phyloP scores from a whole-genome alignment of 1,284 basidiomycete genomes.

The Boletus calvinii region DNA sequence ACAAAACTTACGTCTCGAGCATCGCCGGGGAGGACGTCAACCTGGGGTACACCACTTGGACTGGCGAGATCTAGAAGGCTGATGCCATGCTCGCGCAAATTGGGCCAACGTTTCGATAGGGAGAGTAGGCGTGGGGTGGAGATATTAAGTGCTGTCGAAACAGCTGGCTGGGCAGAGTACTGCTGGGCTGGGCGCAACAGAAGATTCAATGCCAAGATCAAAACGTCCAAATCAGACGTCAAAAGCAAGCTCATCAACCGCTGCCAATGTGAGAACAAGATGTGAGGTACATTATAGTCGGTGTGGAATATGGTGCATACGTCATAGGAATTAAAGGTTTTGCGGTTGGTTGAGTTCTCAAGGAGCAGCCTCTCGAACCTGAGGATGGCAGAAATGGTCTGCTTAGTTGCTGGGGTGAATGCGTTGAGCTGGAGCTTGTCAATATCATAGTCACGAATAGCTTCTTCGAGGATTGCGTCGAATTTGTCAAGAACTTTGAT shows the following conservation, averaged over 20 bases:
- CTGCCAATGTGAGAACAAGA: constrained; percentile 41
- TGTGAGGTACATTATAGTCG: constrained; percentile 18
- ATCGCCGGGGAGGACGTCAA: constrained; percentile 63
- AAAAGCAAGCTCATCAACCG: constrained; percentile 87
- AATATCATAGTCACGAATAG: constrained; percentile 81
- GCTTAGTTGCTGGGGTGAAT: constrained; percentile 80
- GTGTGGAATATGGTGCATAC: constrained; percentile 50
- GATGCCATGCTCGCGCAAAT: constrained; percentile 70
- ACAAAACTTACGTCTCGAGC: constrained; percentile 74
- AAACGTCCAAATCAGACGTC: constrained; percentile 87
- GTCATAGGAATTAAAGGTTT: constrained; percentile 96
- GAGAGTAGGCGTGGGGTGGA: constrained; percentile 71
- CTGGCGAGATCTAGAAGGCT: constrained; percentile 68
- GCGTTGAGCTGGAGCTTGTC: constrained; percentile 80
- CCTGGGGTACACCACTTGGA: constrained; percentile 47
- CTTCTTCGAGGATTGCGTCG: constrained; percentile 82
- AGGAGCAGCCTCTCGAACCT: constrained; percentile 87
- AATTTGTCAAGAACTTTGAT: constrained; percentile 94
- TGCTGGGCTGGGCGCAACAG: constrained; percentile 93
- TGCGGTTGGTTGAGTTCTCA: constrained; percentile 98
- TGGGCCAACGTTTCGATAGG: constrained; percentile 72
- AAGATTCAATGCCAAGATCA: constrained; percentile 82
- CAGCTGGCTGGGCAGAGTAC: constrained; percentile 81
- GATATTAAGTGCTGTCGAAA: constrained; percentile 74
- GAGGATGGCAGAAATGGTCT: constrained; percentile 78